Conservation (phyloP, 306 rosid species). For the Inga laurina region DNA sequence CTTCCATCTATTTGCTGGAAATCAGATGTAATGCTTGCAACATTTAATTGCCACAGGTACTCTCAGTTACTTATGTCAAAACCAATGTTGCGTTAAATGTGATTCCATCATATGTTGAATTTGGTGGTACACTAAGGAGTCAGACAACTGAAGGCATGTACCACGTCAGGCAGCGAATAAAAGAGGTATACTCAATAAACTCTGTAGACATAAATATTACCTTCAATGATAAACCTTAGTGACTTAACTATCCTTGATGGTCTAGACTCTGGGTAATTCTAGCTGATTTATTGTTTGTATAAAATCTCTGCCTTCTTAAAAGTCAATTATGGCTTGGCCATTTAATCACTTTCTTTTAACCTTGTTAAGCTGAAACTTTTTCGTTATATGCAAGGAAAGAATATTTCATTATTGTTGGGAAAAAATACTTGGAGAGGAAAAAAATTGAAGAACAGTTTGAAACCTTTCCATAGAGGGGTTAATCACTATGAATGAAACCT, state of each 20-base stretch:
- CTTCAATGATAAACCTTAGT: slow-evolving; percentile 1
- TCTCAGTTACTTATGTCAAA: slow-evolving; percentile 61
- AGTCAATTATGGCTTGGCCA: slow-evolving; percentile 6
- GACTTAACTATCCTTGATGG: neutral
- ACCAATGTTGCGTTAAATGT: slow-evolving; percentile 57
- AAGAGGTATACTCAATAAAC: slow-evolving; percentile 46
- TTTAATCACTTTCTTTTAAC: slow-evolving; percentile 1
- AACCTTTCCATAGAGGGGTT: neutral
- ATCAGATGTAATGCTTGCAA: slow-evolving; percentile 7
- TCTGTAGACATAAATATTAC: slow-evolving; percentile 10
- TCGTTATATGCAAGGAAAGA: neutral
- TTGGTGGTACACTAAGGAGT: slow-evolving; percentile 75
- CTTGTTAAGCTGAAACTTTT: slow-evolving; percentile 9
- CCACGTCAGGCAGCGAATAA: slow-evolving; percentile 55
- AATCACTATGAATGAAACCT: neutral
- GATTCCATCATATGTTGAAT: slow-evolving; percentile 57
- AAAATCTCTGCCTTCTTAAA: slow-evolving; percentile 12
- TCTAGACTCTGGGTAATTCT: slow-evolving; percentile 1
- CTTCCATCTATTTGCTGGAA: slow-evolving; percentile 14
- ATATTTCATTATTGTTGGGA: neutral
- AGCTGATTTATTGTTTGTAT: slow-evolving; percentile 8
- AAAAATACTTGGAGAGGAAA: neutral
- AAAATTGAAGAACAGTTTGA: neutral
- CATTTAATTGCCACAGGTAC: slow-evolving; percentile 45
- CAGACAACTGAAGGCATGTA: slow-evolving; percentile 64